Base-by-base conservation (phyloP, 306 rosid genomes). In the Medicago truncatula region DNA sequence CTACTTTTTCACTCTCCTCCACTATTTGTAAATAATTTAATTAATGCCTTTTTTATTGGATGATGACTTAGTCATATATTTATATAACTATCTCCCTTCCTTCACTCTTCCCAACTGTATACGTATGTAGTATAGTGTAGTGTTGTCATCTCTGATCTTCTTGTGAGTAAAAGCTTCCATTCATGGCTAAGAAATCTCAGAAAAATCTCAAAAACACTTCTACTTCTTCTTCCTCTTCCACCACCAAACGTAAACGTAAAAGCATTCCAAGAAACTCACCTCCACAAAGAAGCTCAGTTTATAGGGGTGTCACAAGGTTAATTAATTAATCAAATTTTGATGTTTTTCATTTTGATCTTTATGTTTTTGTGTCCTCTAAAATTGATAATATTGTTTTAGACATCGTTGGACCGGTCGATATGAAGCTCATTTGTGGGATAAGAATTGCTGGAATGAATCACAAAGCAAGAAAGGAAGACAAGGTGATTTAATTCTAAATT, bases 351-450 rank as follows among this genome's bases (percentile, higher is more conserved):
- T 11, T 3, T 34, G 0, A 1, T 72, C 1, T 25, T 21, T 38
- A 39, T 75, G 17, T 17, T 11, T 31, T 38, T 13, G 49, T 41
- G 31, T 44, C 1, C 6, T 28, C 9, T 61, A 36, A 63, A 63
- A 16, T 17, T 0, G 14, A 5, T 52, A 25, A 8, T 71, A 20
- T 65, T 20, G 25, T 56, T 75, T 1, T 41, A 94, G 98, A 76
- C 98, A 92, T 80, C 91, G 98, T 39, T 94, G 97, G 98, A 94
- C 98, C 3, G 97, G 98, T 40, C 85, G 98, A 3, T 94, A 86
- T 43, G 98, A 94, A 67, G 98, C 98, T 85, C 98, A 94, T 83
- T 82, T 94, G 88, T 94, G 98, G 98, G 98, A 94, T 77, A 94
- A 90, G 83, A 88, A 90, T 83, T 86, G 93, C 73, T 92, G 96